Evolutionary conservation across 495 filamentous ascomycete genomes (phyloP).

Genomic region (Niebla homalea): DNA sequence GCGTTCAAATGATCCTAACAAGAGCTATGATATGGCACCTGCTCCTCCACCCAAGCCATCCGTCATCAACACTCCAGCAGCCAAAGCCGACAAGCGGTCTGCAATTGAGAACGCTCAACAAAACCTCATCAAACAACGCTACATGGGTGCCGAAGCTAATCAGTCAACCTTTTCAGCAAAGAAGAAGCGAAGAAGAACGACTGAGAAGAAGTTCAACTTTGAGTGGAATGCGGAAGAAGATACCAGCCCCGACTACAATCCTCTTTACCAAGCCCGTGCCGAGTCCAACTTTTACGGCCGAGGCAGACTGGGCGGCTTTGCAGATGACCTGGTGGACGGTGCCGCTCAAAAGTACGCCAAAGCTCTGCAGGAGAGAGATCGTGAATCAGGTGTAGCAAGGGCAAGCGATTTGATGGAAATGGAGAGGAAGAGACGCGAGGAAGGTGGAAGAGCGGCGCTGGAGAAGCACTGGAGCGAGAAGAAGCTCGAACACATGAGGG

Average conservation of each 20-base stretch:
- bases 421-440: constrained; percentile 67
- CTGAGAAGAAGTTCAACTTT: constrained; percentile 97
- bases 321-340: constrained; percentile 59
- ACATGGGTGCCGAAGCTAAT: constrained; percentile 85
- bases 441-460: constrained; percentile 52
- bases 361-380: constrained; percentile 65
- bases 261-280: constrained; percentile 63
- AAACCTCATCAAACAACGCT: constrained; percentile 62
- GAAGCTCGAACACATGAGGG: constrained; percentile 86
- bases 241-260: constrained; percentile 81
- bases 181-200: constrained; percentile 88
- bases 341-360: constrained; percentile 62
- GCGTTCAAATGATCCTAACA: constrained; percentile 31
- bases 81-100: constrained; percentile 35
- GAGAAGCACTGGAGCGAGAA: constrained; percentile 99
- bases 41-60: constrained; percentile 35
- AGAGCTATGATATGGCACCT: constrained; percentile 41
- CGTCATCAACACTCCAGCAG: constrained; percentile 22
- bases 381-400: constrained; percentile 61
- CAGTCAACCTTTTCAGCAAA: constrained; percentile 86
- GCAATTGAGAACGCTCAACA: constrained; percentile 65
- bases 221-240: constrained; percentile 97
- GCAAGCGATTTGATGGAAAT: constrained; percentile 78
- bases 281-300: constrained; percentile 70
- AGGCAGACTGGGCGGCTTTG: constrained; percentile 70